Base-by-base conservation (phyloP, 75 land plant species). In the Picea glauca region DNA sequence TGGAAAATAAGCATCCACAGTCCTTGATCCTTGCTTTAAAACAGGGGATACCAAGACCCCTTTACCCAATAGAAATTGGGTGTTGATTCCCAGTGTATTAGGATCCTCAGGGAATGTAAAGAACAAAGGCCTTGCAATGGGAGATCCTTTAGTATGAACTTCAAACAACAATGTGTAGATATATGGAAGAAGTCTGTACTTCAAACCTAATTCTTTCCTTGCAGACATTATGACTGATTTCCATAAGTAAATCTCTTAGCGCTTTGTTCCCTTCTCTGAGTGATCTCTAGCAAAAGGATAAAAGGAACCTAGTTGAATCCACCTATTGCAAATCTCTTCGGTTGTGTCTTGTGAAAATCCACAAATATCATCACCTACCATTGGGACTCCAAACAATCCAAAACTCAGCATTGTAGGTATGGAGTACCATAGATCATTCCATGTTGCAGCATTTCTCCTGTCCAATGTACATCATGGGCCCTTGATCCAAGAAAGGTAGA, bases 361-460 rank as follows among this genome's bases (percentile, higher is more conserved):
- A 81, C 96, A 93, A 12, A 93, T 93, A 76, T 93, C 94, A 9
- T 92, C 92, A 46, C 96, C 96, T 43, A 92, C 90, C 96, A 94
- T 94, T 4, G 96, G 96, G n/a, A 94, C 77, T 9, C 96, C 96
- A 58, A 81, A 80, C 64, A 93, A 75, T 46, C 96, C 96, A 31
- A 90, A 85, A 81, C 78, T 88, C 61, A 93, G 63, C 30, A 91
- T 82, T 38, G 88, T 33, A 12, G 87, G 86, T 26, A 94, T 85
- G 1, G 92, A 84, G 84, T 94, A 94, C 21, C 84, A 86, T 38
- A 94, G 77, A 66, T 94, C 94, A 68, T 86, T 79, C 90, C 91
- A 94, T 2, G 85, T 86, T 21, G 96, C 96, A 9, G 84, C 88
- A 78, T 94, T 94, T 94, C 96, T 31, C 96, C 96, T 13, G 92